phyloP scores from a whole-genome alignment of 805 yeast genomes.

The Candida sphagnicola region DNA sequence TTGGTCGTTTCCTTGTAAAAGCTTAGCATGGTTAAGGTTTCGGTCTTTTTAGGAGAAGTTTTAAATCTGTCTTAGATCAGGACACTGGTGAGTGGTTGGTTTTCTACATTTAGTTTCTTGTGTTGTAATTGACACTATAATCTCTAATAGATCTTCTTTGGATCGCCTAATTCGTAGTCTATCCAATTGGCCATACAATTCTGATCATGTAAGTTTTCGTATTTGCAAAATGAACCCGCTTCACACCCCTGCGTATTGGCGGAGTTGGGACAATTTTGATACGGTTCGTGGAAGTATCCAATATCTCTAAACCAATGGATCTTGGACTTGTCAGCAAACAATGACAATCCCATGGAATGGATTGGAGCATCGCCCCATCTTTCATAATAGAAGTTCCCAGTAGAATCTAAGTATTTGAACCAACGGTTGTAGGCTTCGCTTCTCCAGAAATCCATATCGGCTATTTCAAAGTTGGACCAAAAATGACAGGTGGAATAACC shows the following conservation, averaged over 20 bases:
- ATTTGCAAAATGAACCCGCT: conserved; percentile 52
- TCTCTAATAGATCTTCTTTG: too few species aligned
- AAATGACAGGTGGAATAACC: conserved; percentile 75
- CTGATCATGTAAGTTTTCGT: conserved; percentile 50
- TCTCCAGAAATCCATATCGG: conserved; percentile 76
- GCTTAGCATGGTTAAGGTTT: too few species aligned
- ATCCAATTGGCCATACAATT: conserved; percentile 78
- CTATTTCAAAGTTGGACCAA: conserved; percentile 89
- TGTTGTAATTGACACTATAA: too few species aligned
- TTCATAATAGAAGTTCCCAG: conserved; percentile 85
- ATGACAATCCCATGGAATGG: conserved; percentile 67
- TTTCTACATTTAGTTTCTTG: too few species aligned
- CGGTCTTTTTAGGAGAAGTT: too few species aligned
- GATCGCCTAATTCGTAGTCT: conserved; percentile 30
- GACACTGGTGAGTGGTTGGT: too few species aligned
- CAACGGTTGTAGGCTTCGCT: conserved; percentile 62
- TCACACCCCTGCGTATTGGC: conserved; percentile 42
- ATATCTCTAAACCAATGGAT: conserved; percentile 88
- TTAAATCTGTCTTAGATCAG: too few species aligned
- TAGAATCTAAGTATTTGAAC: conserved; percentile 57
- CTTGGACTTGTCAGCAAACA: conserved; percentile 64
- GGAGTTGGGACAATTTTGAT: conserved; percentile 67
- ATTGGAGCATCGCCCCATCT: conserved; percentile 96
- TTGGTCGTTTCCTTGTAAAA: too few species aligned
- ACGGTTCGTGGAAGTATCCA: conserved; percentile 75